Evolutionary conservation across 257 asterid species (phyloP).

Genomic region (Eucommia ulmoides): DNA sequence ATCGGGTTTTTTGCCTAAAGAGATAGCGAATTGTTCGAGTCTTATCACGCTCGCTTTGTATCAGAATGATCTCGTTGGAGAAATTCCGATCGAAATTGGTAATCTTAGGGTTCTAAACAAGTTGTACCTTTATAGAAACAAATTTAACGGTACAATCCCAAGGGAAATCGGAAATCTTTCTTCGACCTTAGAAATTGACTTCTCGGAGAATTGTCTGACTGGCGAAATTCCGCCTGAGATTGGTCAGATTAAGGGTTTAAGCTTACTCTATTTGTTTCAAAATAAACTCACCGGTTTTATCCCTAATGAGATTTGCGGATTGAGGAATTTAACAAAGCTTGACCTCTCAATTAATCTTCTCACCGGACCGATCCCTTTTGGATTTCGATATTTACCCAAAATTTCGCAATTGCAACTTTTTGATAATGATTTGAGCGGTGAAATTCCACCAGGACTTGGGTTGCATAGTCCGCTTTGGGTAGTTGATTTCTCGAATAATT

Average conservation of each 20-base stretch:
- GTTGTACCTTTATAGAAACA: neutral
- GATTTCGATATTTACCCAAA: neutral
- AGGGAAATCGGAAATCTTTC: neutral
- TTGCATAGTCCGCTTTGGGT: neutral
- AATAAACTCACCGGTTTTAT: neutral
- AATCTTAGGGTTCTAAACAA: neutral
- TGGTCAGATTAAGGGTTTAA: neutral
- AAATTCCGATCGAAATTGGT: neutral
- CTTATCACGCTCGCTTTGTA: neutral
- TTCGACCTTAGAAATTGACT: neutral
- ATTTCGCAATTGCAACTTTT: neutral
- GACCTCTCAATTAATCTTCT: neutral
- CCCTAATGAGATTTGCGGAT: neutral
- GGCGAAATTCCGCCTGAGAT: neutral
- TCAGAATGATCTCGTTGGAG: neutral
- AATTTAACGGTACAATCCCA: neutral
- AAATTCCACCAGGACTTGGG: neutral
- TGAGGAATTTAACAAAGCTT: conserved; percentile 1
- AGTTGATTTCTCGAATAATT: neutral
- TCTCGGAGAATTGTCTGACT: neutral
- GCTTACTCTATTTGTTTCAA: neutral
- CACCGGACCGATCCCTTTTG: neutral
- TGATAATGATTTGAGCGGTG: neutral
- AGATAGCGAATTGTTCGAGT: neutral
- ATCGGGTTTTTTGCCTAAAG: neutral